phyloP scores from a whole-genome alignment of 345 rosid species.

The Excoecaria cochinchinensis region DNA sequence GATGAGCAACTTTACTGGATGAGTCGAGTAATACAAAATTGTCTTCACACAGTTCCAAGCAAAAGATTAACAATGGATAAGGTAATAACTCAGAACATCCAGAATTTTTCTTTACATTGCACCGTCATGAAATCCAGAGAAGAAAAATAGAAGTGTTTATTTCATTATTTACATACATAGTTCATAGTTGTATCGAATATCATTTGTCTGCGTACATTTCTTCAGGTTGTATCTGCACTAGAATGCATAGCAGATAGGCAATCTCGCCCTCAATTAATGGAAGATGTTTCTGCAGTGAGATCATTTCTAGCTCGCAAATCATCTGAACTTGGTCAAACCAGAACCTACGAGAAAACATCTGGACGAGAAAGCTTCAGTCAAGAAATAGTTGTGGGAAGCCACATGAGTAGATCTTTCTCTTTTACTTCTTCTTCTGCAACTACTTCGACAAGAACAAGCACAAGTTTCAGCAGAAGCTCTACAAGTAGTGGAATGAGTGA shows the following conservation, averaged over 20 bases:
- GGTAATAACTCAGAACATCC: slow-evolving; percentile 22
- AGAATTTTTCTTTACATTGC: neutral
- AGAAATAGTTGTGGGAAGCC: slow-evolving; percentile 5
- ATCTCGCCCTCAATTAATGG: slow-evolving; percentile 2
- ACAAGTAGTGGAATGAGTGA: slow-evolving; percentile 11
- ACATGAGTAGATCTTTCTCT: slow-evolving; percentile 2
- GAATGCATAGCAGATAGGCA: slow-evolving; percentile 29
- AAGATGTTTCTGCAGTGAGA: slow-evolving; percentile 21
- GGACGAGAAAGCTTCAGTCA: slow-evolving; percentile 15
- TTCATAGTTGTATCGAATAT: neutral
- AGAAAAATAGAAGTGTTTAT: no score
- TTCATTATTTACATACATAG: neutral
- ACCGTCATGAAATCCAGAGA: no score
- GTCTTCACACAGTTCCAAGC: slow-evolving; percentile 31
- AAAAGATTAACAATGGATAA: slow-evolving; percentile 36
- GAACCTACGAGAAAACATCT: neutral
- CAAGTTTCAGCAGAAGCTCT: slow-evolving; percentile 17
- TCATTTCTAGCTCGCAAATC: slow-evolving; percentile 2
- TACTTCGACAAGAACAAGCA: slow-evolving; percentile 10
- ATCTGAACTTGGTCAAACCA: neutral
- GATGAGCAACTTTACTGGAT: slow-evolving; percentile 35
- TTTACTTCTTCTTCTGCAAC: slow-evolving; percentile 16
- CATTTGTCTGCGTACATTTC: neutral
- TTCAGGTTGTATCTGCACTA: slow-evolving; percentile 37
- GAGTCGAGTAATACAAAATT: slow-evolving; percentile 29